Evolutionary conservation across 345 rosid genomes (phyloP).

Genomic region (Cochlearia excelsa): DNA sequence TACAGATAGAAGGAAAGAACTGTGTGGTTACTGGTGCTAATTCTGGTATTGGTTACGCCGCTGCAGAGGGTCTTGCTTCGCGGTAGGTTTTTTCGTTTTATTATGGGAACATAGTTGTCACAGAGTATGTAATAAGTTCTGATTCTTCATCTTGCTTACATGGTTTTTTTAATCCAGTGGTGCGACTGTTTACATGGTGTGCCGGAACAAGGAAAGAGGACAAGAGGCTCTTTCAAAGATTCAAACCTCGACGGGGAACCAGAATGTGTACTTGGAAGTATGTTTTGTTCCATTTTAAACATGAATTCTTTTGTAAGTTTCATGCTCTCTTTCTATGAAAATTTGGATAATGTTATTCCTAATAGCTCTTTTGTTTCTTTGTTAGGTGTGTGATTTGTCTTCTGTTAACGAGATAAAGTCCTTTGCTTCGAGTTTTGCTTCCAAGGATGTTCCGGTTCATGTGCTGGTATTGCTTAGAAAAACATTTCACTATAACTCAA

Average conservation of each 20-base stretch:
- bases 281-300: not conserved
- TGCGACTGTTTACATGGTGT: conserved; percentile 79
- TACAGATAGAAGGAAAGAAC: conserved; percentile 58
- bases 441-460: conserved; percentile 71
- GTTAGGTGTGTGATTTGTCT: conserved; percentile 86
- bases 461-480: conserved; percentile 48
- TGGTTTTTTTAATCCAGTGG: conserved; percentile 45
- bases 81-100: conserved; percentile 41
- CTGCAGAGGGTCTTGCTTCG: conserved; percentile 93
- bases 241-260: conserved; percentile 62
- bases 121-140: not conserved
- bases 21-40: conserved; percentile 95
- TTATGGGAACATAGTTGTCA: not conserved
- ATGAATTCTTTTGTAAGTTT: not conserved
- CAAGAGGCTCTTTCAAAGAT: conserved; percentile 79
- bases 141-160: not conserved
- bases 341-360: conserved; percentile 1
- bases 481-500: not conserved
- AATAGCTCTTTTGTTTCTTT: conserved; percentile 24
- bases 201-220: conserved; percentile 82
- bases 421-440: conserved; percentile 69
- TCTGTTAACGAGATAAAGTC: conserved; percentile 72
- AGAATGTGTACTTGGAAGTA: conserved; percentile 82
- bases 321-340: conserved; percentile 17
- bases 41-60: conserved; percentile 85